Base-by-base conservation (phyloP, 2,329 filamentous ascomycete species). In the Myriosclerotinia duriaeana region DNA sequence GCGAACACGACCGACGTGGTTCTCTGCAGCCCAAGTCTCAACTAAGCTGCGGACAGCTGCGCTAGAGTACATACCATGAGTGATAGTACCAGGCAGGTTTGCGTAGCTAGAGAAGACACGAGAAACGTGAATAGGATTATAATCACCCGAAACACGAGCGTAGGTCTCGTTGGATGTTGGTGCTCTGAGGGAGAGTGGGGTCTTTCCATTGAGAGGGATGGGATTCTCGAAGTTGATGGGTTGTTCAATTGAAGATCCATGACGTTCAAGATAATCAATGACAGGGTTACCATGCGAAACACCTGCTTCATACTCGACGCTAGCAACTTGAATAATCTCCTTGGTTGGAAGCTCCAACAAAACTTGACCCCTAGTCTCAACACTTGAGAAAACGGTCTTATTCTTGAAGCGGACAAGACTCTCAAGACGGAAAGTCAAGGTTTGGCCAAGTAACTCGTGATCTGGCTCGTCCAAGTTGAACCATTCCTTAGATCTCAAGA, bases 21-120 rank as follows among this genome's bases (percentile, higher is more conserved):
- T 99, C 82, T 99, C 96, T 0, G 94, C 95, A 63, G 96, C 95
- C 95, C 95, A 99, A 0, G 93, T 99, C 84, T 99, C 95, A 8
- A 99, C 93, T 64, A 99, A 83, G 77, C 93, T 96, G 75, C 96
- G 90, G 38, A 99, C 95, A 48, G 95, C 92, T 71, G 95, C 95
- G 79, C 94, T 98, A 1, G 94, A 96, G 84, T 98, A 99, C 95
- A 99, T 99, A 77, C 95, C 95, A 77, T 99, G 95, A 1, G 95
- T 99, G 76, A 99, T 99, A 54, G 95, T 99, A 60, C 95, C 96
- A 1, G 93, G 93, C 20, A 99, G 85, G 78, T 93, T 95, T 77
- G 95, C 96, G 75, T 98, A 99, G 80, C 88, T 92, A 42, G 95
- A 91, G 81, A 99, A 99, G 65, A 97, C 92, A 66, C 95, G 90